Conservation (phyloP, 352 stramenopile species). For the Phytophthora uliginosa region DNA sequence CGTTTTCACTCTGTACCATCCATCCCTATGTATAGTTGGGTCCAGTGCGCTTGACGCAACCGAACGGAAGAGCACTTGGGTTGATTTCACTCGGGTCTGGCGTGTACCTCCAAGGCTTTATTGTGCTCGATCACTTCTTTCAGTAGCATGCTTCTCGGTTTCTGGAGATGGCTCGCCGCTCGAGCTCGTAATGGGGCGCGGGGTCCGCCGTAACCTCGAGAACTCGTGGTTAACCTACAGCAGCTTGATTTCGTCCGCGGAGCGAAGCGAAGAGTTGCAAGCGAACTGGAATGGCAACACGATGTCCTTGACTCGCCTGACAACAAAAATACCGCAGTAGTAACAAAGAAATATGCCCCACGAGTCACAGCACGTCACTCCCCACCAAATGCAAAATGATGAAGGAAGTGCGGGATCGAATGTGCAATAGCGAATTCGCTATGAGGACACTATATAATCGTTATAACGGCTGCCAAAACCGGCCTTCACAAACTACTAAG, state of each 20-base stretch:
- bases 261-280: too few species aligned
- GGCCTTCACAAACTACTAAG: slow-evolving; percentile 14
- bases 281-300: neutral
- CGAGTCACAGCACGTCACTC: too few species aligned
- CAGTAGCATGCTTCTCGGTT: neutral
- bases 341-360: too few species aligned
- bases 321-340: slow-evolving; percentile 9
- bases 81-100: neutral
- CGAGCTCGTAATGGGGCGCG: slow-evolving; percentile 1
- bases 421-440: neutral
- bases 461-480: slow-evolving; percentile 27
- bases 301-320: neutral
- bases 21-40: too few species aligned
- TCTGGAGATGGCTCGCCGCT: neutral
- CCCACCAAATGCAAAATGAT: neutral
- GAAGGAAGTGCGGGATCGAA: neutral
- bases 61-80: too few species aligned
- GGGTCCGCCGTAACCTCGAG: neutral
- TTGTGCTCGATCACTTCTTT: neutral
- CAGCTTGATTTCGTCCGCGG: neutral
- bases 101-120: neutral
- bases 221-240: neutral
- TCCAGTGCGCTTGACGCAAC: too few species aligned
- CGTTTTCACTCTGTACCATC: slow-evolving; percentile 11
- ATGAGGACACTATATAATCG: slow-evolving; percentile 17